Percentiles rank a stretch among this genome's conserved stretches.
Conservation (phyloP, 2,329 filamentous ascomycete genomes). For the Fonsecaea monophora region DNA sequence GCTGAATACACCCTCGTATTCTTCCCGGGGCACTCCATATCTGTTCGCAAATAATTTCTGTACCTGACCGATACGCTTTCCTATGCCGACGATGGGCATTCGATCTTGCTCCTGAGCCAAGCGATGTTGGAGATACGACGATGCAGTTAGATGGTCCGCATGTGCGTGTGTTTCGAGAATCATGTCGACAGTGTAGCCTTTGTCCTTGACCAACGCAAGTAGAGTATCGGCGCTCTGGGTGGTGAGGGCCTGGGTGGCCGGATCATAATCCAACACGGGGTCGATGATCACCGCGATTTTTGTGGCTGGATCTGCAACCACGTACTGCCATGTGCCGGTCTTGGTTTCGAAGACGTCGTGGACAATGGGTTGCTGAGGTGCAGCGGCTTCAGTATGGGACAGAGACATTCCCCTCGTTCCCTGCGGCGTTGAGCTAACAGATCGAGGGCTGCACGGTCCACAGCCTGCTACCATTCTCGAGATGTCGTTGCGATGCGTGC, state of each 20-base stretch:
- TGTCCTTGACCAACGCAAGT: constrained; percentile 52
- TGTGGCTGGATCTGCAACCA: constrained; percentile 63
- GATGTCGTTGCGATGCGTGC: neutral
- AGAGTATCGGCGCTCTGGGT: constrained; percentile 62
- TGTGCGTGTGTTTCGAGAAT: constrained; percentile 70
- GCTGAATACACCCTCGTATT: constrained; percentile 61
- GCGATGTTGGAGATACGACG: constrained; percentile 62
- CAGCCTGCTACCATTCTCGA: neutral
- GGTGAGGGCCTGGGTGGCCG: constrained; percentile 51
- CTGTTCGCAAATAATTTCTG: constrained; percentile 60
- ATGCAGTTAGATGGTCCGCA: constrained; percentile 66
- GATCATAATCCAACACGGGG: constrained; percentile 65
- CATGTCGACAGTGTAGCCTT: constrained; percentile 57
- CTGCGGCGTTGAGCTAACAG: neutral
- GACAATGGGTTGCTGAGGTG: constrained; percentile 2
- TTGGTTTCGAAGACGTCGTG: constrained; percentile 47
- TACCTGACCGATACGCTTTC: constrained; percentile 62
- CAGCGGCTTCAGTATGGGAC: constrained; percentile 6
- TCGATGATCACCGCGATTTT: constrained; percentile 64
- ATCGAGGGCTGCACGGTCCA: neutral
- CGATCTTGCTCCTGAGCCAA: constrained; percentile 47
- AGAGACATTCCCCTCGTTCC: neutral
- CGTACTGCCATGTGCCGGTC: constrained; percentile 67
- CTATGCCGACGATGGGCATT: constrained; percentile 58
- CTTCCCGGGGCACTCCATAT: constrained; percentile 57